phyloP scores from a whole-genome alignment of 2,329 filamentous ascomycete genomes.

The Sphaerulina musiva region DNA sequence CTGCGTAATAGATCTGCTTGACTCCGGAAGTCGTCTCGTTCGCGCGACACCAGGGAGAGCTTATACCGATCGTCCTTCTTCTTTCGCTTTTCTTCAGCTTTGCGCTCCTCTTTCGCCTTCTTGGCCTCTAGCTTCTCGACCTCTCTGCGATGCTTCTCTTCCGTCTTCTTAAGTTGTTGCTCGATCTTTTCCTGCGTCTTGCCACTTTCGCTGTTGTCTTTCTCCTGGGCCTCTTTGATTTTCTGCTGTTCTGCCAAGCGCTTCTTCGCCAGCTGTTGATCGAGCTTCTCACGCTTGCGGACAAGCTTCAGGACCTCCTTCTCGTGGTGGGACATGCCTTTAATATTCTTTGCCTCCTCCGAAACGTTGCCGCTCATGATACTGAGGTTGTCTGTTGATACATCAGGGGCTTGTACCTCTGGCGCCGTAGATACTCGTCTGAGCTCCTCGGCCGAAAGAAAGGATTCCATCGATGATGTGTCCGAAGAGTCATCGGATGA shows the following conservation, averaged over 20 bases:
- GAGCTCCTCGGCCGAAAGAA: slow-evolving; percentile 41
- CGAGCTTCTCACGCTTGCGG: slow-evolving; percentile 54
- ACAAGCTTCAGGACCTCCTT: slow-evolving; percentile 61
- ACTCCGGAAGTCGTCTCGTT: slow-evolving; percentile 42
- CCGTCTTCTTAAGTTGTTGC: slow-evolving; percentile 57
- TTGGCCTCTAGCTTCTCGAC: slow-evolving; percentile 49
- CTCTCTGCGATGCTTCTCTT: slow-evolving; percentile 58
- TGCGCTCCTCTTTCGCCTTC: slow-evolving; percentile 33
- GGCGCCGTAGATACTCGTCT: slow-evolving; percentile 28
- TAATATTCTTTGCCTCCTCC: slow-evolving; percentile 12
- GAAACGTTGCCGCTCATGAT: slow-evolving; percentile 21
- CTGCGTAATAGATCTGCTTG: slow-evolving; percentile 43
- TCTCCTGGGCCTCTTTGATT: slow-evolving; percentile 34
- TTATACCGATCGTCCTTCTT: slow-evolving; percentile 45
- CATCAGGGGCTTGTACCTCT: slow-evolving; percentile 21
- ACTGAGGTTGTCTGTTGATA: slow-evolving; percentile 23
- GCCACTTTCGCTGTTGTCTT: slow-evolving; percentile 40
- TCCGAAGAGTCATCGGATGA: slow-evolving; percentile 22
- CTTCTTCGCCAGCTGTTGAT: slow-evolving; percentile 55
- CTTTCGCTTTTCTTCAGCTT: slow-evolving; percentile 42
- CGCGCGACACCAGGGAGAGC: slow-evolving; percentile 43
- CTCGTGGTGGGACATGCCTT: slow-evolving; percentile 40
- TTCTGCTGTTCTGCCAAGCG: slow-evolving; percentile 48
- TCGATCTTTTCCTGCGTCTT: slow-evolving; percentile 63
- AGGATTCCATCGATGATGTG: slow-evolving; percentile 31